phyloP scores from a whole-genome alignment of 495 filamentous ascomycete genomes.

The Penicillium diatomitis region DNA sequence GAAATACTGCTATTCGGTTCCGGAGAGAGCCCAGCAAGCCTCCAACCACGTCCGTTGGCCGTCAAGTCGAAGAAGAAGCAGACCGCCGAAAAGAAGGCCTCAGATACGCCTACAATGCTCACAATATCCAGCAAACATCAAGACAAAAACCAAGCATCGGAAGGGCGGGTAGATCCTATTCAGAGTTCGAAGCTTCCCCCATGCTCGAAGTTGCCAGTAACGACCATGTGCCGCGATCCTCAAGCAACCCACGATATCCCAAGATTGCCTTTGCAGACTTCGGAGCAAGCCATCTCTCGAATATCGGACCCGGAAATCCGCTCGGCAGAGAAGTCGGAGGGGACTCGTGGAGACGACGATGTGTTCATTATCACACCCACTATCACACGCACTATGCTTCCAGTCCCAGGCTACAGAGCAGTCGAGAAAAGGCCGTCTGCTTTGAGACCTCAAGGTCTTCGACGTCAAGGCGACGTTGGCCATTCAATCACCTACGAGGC shows the following conservation, averaged over 20 bases:
- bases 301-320: conserved; percentile 6
- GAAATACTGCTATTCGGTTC: conserved; percentile 33
- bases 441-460: conserved; percentile 15
- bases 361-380: conserved; percentile 44
- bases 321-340: conserved; percentile 9
- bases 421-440: conserved; percentile 8
- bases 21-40: conserved; percentile 16
- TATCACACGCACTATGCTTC: conserved; percentile 34
- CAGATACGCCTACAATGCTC: conserved; percentile 5
- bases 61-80: conserved; percentile 17
- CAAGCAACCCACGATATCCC: conserved; percentile 14
- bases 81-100: conserved; percentile 13
- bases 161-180: conserved; percentile 28
- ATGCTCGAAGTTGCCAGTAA: conserved; percentile 30
- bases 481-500: conserved; percentile 20
- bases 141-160: conserved; percentile 13
- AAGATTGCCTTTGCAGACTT: conserved; percentile 9
- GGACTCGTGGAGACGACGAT: conserved; percentile 25
- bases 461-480: conserved; percentile 18
- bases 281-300: conserved; percentile 22
- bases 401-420: conserved; percentile 2
- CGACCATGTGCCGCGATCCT: conserved; percentile 23
- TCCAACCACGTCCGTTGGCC: conserved; percentile 18
- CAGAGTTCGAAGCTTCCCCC: conserved; percentile 38
- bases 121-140: conserved; percentile 7